These are phyloP conservation scores for Fusarium sp. DNA, from an alignment of 2,329 filamentous ascomycete species.

Conservation along the genomic window DNA sequence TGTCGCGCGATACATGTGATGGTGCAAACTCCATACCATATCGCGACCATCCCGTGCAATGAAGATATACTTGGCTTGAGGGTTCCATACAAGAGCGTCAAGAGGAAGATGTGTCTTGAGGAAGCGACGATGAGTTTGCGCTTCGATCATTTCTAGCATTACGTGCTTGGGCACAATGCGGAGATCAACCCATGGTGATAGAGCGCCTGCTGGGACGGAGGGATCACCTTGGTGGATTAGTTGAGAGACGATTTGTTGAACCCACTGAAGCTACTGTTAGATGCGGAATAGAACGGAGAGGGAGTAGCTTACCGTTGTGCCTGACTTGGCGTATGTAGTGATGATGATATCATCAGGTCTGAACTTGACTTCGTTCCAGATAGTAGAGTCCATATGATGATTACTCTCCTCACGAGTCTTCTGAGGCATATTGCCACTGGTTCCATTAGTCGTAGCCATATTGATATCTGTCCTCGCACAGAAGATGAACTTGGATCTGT, in stretches of 20 bases:
- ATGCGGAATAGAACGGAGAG: fast-evolving
- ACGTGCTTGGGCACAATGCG: slow-evolving; percentile 1
- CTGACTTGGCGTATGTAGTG: slow-evolving; percentile 11
- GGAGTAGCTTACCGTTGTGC: slow-evolving; percentile 2
- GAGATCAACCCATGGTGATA: slow-evolving; percentile 16
- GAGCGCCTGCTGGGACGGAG: not conserved
- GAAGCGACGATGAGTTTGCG: slow-evolving; percentile 5
- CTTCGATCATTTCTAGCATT: slow-evolving; percentile 3
- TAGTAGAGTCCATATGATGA: slow-evolving; percentile 19
- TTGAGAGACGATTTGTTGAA: slow-evolving; percentile 18
- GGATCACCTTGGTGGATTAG: slow-evolving; percentile 14
- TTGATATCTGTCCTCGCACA: too few relatives aligned
- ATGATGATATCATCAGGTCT: slow-evolving; percentile 25
- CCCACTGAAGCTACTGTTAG: slow-evolving; percentile 12
- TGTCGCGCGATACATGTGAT: slow-evolving; percentile 12
- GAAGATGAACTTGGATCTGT: not conserved
- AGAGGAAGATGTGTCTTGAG: slow-evolving; percentile 17
- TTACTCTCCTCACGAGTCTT: slow-evolving; percentile 24
- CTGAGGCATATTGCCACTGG: not conserved
- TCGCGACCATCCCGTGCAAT: slow-evolving; percentile 14
- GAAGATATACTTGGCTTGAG: slow-evolving; percentile 21
- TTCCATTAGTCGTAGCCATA: not conserved
- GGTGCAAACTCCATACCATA: slow-evolving; percentile 16
- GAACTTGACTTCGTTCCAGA: slow-evolving; percentile 17
- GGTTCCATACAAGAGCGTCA: not conserved